Base-by-base conservation (phyloP, 176 grass and related monocot genomes). In the Urochloa ruziziensis region DNA sequence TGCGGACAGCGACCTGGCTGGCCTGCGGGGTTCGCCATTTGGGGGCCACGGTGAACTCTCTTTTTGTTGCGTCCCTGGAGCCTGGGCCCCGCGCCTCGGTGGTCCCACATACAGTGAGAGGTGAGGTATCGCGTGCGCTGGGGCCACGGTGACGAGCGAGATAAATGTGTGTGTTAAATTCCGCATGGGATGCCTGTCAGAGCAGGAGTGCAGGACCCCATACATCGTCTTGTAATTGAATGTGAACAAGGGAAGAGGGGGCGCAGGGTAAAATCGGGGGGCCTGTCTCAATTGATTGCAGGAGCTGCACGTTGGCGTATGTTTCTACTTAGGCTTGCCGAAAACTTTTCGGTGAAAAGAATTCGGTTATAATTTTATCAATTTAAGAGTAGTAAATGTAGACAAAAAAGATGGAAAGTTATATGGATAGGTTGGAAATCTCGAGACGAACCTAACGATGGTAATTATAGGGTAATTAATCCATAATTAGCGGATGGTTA, bases 121-220 rank as follows among this genome's bases (percentile, higher is more conserved):
- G 35, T 6, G 0, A 16, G 2, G 10, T 32, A 53, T 4, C 6
- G 7, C 11, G 77, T 54, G 62, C 32, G 46, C 2, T 4, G 5
- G 25, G n/a, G 9, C 8, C 0, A 0, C 1, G 57, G 80, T 44
- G 86, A 12, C 14, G 49, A 2, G 46, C 56, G 18, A 10, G 66
- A 62, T 82, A 70, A 81, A 90, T 86, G 64, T 64, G 74, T 35
- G 56, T 72, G 80, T 86, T 90, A 82, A 90, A 90, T 86, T 81
- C 23, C 6, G 83, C 78, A 57, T 86, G 88, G 63, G 78, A 77
- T 82, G 54, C 72, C 35, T 86, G 83, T 86, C 77, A 82, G 83
- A 77, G 40, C 56, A 62, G 28, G 12, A 14, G 14, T 17, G 14
- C 21, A 23, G 57, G 69, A 25, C 42, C 88, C 43, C 62, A 40